Conservation (phyloP, 2,329 filamentous ascomycete genomes). For the Paracoccidioides lutzii region DNA sequence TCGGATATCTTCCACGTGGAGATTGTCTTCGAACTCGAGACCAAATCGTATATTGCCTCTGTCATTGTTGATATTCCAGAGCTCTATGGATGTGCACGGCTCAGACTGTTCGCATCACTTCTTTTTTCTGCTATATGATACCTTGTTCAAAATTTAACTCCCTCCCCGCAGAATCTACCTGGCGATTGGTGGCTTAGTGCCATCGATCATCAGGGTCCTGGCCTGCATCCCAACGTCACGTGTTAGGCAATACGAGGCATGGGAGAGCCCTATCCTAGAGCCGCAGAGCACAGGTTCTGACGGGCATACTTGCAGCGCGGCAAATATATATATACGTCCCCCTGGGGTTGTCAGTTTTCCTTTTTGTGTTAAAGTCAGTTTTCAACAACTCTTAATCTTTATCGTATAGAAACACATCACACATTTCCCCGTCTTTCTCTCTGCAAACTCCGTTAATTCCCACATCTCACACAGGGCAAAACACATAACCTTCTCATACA, state of each 20-base stretch:
- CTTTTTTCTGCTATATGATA: neutral
- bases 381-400: slow-evolving; percentile 2
- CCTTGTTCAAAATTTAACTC: neutral
- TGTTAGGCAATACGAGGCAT: slow-evolving; percentile 2
- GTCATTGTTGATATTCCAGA: neutral
- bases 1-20: slow-evolving; percentile 1
- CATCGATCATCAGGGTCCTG: slow-evolving; percentile 2
- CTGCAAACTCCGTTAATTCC: neutral
- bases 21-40: neutral
- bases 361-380: neutral
- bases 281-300: neutral
- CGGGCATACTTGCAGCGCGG: neutral
- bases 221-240: neutral
- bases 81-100: neutral
- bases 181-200: neutral
- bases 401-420: neutral
- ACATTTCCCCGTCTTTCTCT: neutral
- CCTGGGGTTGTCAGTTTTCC: neutral
- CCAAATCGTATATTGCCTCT: neutral
- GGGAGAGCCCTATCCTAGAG: neutral
- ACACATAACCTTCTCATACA: neutral
- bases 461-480: neutral
- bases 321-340: neutral
- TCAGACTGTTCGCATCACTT: slow-evolving; percentile 1
- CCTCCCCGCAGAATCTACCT: neutral